Base-by-base conservation (phyloP, 1,284 basidiomycete species). In the Chondrostereum purpureum region DNA sequence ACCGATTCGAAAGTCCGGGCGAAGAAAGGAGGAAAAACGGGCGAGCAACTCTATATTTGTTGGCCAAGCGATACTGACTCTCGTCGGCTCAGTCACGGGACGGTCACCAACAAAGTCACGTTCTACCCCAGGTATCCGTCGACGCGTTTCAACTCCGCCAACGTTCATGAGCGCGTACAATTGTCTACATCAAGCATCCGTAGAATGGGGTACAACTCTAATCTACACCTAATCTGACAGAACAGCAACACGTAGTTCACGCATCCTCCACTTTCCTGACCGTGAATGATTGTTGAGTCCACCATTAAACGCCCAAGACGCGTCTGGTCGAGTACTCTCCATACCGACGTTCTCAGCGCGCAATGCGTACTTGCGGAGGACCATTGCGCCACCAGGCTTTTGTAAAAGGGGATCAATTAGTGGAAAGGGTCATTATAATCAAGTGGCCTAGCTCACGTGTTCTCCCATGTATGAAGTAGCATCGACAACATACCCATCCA, bases 231-330 rank as follows among this genome's bases (percentile, higher is more conserved):
- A 31, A 8, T 31, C 8, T 31, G n/a, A n/a, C 46, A 75, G 52
- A 44, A 57, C 67, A 12, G 79, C 79, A 1, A 81, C 59, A 39
- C 70, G 58, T 18, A 77, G 55, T 50, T 71, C 69, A 45, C 61
- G 59, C 75, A 86, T 74, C 42, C 70, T 66, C 51, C 68, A 69
- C 52, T 67, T 73, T 12, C 83, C 83, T 1, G 77, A 74, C 18
- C 73, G 69, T 16, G 80, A 79, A 55, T 89, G 85, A 46, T 77
- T 78, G 58, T 89, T 89, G 56, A 87, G 63, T 11, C 83, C 83
- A 11, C 84, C 84, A 44, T 74, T 67, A 63, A 87, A 88, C 2
- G 84, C 80, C 70, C 72, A 75, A 11, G 73, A 72, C 0, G 81
- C 78, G 47, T 83, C 73, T 48, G 42, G 52, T 58, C 43, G 37